phyloP scores from a whole-genome alignment of 2,329 filamentous ascomycete genomes.

The Tolypocladium inflatum region DNA sequence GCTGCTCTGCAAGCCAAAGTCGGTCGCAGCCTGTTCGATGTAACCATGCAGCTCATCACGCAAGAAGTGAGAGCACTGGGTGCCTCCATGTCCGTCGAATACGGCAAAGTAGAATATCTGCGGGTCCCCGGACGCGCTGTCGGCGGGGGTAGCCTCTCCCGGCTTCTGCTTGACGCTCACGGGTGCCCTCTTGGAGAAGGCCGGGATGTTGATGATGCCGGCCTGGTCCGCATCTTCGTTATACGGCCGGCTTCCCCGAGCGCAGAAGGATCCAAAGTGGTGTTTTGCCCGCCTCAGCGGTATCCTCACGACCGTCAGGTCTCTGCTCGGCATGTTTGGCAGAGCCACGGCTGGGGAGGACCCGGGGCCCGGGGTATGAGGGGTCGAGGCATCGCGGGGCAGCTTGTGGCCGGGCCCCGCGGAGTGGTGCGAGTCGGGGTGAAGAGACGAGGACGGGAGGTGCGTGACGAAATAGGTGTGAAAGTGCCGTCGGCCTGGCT shows the following conservation, averaged over 20 bases:
- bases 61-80: conserved; percentile 79
- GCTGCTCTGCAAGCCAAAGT: conserved; percentile 72
- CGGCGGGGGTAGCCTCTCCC: conserved; percentile 58
- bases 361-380: conserved; percentile 52
- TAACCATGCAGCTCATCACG: conserved; percentile 79
- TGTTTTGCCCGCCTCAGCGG: conserved; percentile 90
- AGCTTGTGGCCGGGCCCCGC: conserved; percentile 71
- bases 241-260: conserved; percentile 73
- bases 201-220: conserved; percentile 84
- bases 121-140: conserved; percentile 75
- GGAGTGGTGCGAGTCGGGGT: conserved; percentile 67
- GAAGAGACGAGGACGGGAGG: conserved; percentile 82
- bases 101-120: conserved; percentile 97
- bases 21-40: conserved; percentile 68
- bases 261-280: conserved; percentile 76
- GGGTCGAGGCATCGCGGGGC: conserved; percentile 73
- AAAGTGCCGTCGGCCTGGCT: conserved; percentile 45
- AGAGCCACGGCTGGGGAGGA: conserved; percentile 50
- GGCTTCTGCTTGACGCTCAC: conserved; percentile 45
- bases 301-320: conserved; percentile 90
- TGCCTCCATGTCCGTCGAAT: conserved; percentile 92
- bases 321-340: conserved; percentile 52
- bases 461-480: conserved; percentile 98
- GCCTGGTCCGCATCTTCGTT: conserved; percentile 95
- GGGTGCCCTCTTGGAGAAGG: conserved; percentile 79